Conservation (phyloP, 495 filamentous ascomycete genomes). For the Cercophora samala region DNA sequence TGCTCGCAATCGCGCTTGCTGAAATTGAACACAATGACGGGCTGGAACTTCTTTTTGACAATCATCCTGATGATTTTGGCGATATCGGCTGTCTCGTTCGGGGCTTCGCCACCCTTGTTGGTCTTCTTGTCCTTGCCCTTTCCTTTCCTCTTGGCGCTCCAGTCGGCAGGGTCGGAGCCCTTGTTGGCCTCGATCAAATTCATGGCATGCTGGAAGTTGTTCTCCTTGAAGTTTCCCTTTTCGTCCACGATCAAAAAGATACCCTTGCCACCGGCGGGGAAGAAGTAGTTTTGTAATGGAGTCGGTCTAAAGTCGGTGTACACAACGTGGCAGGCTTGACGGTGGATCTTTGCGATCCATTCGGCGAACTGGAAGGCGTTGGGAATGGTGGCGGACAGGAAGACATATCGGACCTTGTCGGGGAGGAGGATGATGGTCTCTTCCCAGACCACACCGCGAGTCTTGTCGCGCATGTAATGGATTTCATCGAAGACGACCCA, state of each 20-base stretch:
- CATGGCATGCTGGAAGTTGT: constrained; percentile 98
- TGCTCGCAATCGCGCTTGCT: constrained; percentile 94
- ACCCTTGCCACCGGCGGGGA: constrained; percentile 87
- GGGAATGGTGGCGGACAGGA: constrained; percentile 97
- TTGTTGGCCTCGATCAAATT: constrained; percentile 79
- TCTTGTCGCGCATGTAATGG: constrained; percentile 94
- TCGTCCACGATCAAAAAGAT: constrained; percentile 95
- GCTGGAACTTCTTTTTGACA: constrained; percentile 91
- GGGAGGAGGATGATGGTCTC: constrained; percentile 96
- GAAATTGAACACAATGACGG: constrained; percentile 98
- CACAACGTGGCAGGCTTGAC: constrained; percentile 95
- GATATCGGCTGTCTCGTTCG: constrained; percentile 70
- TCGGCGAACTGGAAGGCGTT: constrained; percentile 99
- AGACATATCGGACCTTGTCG: constrained; percentile 97
- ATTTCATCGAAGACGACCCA: constrained; percentile 99
- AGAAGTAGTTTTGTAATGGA: constrained; percentile 95
- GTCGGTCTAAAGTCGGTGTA: constrained; percentile 98
- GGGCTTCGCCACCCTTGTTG: constrained; percentile 69
- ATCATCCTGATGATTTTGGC: constrained; percentile 98
- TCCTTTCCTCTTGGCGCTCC: constrained; percentile 73
- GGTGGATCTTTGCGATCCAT: constrained; percentile 96
- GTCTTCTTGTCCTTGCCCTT: constrained; percentile 85
- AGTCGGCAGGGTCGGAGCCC: constrained; percentile 76
- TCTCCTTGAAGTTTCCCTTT: constrained; percentile 88
- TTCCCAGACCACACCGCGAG: constrained; percentile 96